phyloP scores from a whole-genome alignment of 331 rosid species.

The Quercus lobata region DNA sequence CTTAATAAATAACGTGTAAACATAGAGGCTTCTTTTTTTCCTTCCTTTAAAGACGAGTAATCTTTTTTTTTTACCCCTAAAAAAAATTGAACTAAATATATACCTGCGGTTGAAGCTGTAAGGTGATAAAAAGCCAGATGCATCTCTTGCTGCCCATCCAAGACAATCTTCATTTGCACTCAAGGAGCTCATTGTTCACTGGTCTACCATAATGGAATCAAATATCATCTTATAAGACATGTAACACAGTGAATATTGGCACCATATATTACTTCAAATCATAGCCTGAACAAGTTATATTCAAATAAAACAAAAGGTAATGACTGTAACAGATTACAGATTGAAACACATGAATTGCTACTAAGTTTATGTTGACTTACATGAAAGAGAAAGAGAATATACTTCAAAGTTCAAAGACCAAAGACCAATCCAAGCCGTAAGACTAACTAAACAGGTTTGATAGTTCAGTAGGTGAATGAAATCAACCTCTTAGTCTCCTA shows the following conservation, averaged over 20 bases:
- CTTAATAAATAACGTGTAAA: not conserved
- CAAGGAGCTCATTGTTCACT: constrained; percentile 40
- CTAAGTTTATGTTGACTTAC: too few relatives aligned
- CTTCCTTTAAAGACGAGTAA: not conserved
- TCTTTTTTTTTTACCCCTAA: not conserved
- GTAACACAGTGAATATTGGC: not conserved
- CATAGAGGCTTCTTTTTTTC: not conserved
- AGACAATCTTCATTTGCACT: constrained; percentile 45
- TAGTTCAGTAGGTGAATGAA: too few relatives aligned
- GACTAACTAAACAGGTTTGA: too few relatives aligned
- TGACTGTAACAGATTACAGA: too few relatives aligned
- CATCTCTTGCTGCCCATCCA: constrained; percentile 89
- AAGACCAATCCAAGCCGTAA: too few relatives aligned
- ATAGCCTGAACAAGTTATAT: not conserved
- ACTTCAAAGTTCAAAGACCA: too few relatives aligned
- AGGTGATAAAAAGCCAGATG: constrained; percentile 71
- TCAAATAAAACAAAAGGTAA: not conserved
- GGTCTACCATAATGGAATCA: constrained; percentile 1
- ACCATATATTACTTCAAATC: too few relatives aligned
- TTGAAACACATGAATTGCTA: too few relatives aligned
- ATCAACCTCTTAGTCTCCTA: too few relatives aligned
- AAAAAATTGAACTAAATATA: not conserved
- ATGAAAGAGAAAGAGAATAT: too few relatives aligned
- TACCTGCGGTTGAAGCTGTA: constrained; percentile 77
- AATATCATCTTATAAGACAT: not conserved